Base-by-base conservation (phyloP, 768 basidiomycete genomes). In the Phaffia tasmanica region DNA sequence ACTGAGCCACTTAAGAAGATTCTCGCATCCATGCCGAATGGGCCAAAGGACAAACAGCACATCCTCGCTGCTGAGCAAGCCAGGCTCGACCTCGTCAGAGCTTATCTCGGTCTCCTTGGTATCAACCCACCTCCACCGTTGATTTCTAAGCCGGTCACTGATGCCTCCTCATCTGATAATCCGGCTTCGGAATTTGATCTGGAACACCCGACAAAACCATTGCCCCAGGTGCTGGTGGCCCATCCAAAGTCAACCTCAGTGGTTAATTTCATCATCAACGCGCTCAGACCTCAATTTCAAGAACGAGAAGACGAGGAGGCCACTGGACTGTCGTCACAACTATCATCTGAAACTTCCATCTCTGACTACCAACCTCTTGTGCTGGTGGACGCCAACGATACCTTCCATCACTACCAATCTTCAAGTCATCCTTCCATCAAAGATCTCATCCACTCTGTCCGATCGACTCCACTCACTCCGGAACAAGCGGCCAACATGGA, bases 341-440 rank as follows among this genome's bases (percentile, higher is more conserved):
- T n/a, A n/a, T n/a, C n/a, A n/a, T n/a, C n/a, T n/a, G n/a, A n/a
- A n/a, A 30, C 48, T 23, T 11, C 56, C 21, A 9, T 27, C 15
- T 19, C 50, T 32, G 4, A 64, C 42, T 4, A 69, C 70, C 7
- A 73, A 78, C 72, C 77, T 15, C 74, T 72, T 49, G 64, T 79
- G 0, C 80, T 89, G 70, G 76, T 81, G 68, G 90, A 89, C 71
- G 77, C 78, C 1, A 84, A 84, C 63, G 88, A 97, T 73, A 83
- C 81, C 48, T 67, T 77, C 21, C 64, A 65, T 48, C 72, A 70
- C 29, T 25, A 63, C 25, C 47, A 54, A 30, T 53, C 65, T 18
- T 54, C 35, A 23, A 54, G 51, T 8, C 19, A 61, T 27, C 65
- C 67, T 1, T 50, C 53, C 56, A 42, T 68, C 49, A 42, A 49